A percentile compares a stretch with the other conserved stretches of the same genome.
phyloP scores from a whole-genome alignment of 2,329 filamentous ascomycete genomes.

The Nemania sp. region DNA sequence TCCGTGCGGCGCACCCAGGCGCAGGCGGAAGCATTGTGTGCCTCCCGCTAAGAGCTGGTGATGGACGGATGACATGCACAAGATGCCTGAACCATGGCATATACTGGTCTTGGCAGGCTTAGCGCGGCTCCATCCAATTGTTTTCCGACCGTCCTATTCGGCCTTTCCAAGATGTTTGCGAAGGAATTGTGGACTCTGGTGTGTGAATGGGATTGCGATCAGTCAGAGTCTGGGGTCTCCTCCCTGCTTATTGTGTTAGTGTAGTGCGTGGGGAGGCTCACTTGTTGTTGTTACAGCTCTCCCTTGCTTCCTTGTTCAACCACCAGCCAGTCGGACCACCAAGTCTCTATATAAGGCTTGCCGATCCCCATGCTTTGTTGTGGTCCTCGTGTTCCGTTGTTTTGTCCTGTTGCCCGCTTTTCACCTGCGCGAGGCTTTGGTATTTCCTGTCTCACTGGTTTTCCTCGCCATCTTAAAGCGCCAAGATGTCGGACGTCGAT shows the following conservation, averaged over 20 bases:
- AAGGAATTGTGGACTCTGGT: conserved; percentile 22
- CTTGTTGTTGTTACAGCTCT: background rate
- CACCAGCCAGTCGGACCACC: no score
- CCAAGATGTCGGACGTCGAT: conserved; percentile 23
- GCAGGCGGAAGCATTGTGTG: background rate
- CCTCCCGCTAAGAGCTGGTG: background rate
- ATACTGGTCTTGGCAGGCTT: conserved; percentile 14
- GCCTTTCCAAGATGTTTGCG: conserved; percentile 10
- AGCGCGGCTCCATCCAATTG: conserved; percentile 12
- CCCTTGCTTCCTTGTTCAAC: background rate
- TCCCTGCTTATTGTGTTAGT: conserved; percentile 10
- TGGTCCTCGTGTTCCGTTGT: background rate
- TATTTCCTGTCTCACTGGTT: background rate
- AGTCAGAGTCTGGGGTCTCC: conserved; percentile 16
- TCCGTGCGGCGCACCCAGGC: conserved; percentile 5
- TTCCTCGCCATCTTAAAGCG: conserved; percentile 6
- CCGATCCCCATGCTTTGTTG: background rate
- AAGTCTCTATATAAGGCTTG: conserved; percentile 15
- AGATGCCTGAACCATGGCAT: background rate
- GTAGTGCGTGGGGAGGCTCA: conserved; percentile 4
- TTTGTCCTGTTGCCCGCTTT: conserved; percentile 6
- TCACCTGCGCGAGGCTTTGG: conserved; percentile 3
- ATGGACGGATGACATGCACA: background rate
- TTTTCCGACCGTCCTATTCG: no score
- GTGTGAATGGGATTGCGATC: conserved; percentile 14